Conservation (phyloP, 441 rosid species). For the Raphanus hybrid region DNA sequence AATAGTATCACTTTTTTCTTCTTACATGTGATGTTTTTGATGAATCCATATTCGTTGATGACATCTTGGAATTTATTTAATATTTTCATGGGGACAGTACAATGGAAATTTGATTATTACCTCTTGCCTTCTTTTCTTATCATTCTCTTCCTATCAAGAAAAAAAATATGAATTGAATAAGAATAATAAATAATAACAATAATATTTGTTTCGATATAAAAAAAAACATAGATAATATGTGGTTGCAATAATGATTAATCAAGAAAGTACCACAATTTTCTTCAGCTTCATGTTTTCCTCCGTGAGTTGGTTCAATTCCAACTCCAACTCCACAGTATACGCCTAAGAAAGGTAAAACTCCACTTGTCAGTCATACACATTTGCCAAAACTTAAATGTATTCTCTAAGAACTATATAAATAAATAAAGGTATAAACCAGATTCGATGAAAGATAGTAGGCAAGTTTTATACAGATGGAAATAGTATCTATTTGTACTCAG, state of each 20-base stretch:
- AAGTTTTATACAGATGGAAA: too few relatives aligned
- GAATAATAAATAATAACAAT: background rate
- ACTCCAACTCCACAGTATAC: constrained; percentile 86
- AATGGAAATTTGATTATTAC: constrained; percentile 39
- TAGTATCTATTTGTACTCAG: too few relatives aligned
- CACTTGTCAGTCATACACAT: background rate
- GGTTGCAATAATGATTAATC: background rate
- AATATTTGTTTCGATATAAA: background rate
- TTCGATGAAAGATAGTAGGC: too few relatives aligned
- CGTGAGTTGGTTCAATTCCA: constrained; percentile 74
- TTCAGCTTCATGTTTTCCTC: constrained; percentile 80
- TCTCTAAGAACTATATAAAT: too few relatives aligned
- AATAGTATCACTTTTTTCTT: background rate
- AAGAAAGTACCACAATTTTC: constrained; percentile 55
- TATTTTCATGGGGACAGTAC: background rate
- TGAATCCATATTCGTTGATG: background rate
- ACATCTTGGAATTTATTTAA: background rate
- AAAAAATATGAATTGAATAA: background rate
- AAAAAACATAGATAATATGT: background rate
- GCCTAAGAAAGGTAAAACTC: constrained; percentile 51
- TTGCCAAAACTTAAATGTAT: too few relatives aligned
- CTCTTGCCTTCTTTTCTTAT: constrained; percentile 63
- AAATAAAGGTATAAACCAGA: background rate
- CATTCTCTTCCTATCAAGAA: constrained; percentile 60
- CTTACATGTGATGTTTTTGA: background rate